Evolutionary conservation across 257 asterid species (phyloP), one percentile per base, ranked within the genome.

Genomic region (Gentiana dahurica): DNA sequence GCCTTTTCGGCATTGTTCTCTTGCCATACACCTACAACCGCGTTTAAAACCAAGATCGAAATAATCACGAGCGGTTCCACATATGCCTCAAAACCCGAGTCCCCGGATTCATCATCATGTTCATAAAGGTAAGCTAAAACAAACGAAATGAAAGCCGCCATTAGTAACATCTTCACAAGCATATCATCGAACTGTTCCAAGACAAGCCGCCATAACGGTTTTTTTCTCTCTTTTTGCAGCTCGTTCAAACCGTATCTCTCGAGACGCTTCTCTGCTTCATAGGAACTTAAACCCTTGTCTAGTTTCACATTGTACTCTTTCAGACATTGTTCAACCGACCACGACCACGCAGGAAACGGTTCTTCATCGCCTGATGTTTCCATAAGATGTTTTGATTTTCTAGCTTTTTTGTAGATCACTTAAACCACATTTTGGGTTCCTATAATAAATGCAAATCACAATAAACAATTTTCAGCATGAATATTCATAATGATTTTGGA

Each of bases 1-100:
- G 89, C 94, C 60, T 68, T 81, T 64, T 79, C 89, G 0, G 94
- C 94, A 68, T 79, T 84, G 45, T 78, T 73, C 67, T 84, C 86
- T 72, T 84, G 89, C 94, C 89, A 84, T 49, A 84, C 89, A 2
- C 94, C 89, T 11, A 81, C 89, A 2, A 84, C 61, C 34, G 89
- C 89, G 51, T 84, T 84, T 12, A 84, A 75, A 55, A 81, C 59
- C 56, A 84, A 68, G 44, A 84, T 81, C 70, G 70, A 69, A 58
- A 84, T 59, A 52, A 84, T 84, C 34, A 84, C 87, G n/a, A 81
- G 54, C 3, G 94, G 89, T 54, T 84, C 94, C 15, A 84, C 94
- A 50, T 76, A 84, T 35, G 79, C 70, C 62, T 78, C 82, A 49
- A 78, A 64, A 36, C 84, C 93, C 0, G 75, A 63, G 3, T 79